Conservation (phyloP, 768 basidiomycete species). For the Dacryopinax primogenitus region DNA sequence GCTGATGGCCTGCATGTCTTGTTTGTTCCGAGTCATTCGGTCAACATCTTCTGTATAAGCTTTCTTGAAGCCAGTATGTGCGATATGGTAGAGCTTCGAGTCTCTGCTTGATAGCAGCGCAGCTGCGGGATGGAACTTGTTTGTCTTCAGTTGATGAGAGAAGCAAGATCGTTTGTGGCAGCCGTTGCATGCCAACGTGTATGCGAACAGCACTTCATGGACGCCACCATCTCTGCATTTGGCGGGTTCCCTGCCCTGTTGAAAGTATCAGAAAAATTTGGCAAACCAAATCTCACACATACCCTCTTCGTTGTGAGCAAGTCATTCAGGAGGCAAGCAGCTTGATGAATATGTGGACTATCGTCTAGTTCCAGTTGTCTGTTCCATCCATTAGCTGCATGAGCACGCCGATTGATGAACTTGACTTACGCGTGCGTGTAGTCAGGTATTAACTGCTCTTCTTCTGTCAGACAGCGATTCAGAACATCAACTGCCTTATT, state of each 20-base stretch:
- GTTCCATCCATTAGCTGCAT: background rate
- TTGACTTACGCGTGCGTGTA: background rate
- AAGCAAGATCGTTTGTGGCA: background rate
- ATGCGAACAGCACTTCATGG: background rate
- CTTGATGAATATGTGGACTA: background rate
- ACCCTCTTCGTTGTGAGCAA: background rate
- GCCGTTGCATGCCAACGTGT: background rate
- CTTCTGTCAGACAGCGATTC: background rate
- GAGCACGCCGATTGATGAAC: background rate
- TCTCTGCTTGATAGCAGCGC: background rate
- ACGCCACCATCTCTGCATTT: background rate
- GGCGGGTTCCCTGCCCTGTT: background rate
- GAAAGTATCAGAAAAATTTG: background rate
- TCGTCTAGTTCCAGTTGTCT: background rate
- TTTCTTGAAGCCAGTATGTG: background rate
- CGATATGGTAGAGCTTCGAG: background rate
- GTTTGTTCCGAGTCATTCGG: background rate
- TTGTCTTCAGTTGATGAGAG: background rate
- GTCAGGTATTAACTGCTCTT: background rate
- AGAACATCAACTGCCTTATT: slow-evolving; percentile 20
- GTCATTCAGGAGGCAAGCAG: background rate
- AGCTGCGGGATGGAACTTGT: background rate
- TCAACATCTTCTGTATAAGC: background rate
- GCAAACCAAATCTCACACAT: background rate
- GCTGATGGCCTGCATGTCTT: background rate